Evolutionary conservation across 2,329 filamentous ascomycete species (phyloP), one percentile per base, ranked within the genome.

Genomic region (Nothopassalora personata): DNA sequence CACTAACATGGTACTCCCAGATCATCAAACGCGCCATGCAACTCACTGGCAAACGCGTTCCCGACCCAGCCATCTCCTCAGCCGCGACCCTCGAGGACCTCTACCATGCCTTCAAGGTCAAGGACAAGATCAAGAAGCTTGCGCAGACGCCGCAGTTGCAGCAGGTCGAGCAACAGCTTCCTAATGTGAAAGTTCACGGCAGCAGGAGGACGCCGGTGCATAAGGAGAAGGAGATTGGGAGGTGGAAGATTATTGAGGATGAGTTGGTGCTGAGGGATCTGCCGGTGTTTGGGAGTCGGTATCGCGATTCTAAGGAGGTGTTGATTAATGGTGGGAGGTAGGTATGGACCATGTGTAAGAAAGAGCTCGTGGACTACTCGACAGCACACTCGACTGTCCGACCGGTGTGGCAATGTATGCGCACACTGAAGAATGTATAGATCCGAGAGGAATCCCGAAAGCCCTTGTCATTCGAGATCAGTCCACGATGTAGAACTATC

Each of bases 11-110:
- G 11, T 9, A 58, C n/a, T 23, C n/a, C 15, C 66, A 97, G 92
- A 81, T 94, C 64, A 78, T 86, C 68, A 96, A 96, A 77, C 87
- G 90, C 60, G 78, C 91, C 61, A 85, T 88, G 72, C 89, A 94
- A 72, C 80, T 96, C 60, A 92, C 88, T n/a, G 90, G 90, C 61
- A 83, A 86, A 61, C 83, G 84, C 60, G 79, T 96, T 64, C 80
- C 88, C 15, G 93, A 97, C 74, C 79, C 83, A 50, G 81, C 83
- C 65, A 81, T 95, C 23, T 68, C 72, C 47, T 64, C 67, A 15
- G 62, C 71, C 56, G 64, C 63, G 28, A 76, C 73, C 10, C 68
- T 78, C 15, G 68, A 66, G 28, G 71, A 74, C 48, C 66, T 79
- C 13, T 75, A 74, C 60, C 62, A 68, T 27, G 65, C 70, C 30